Conservation (phyloP, 805 yeast genomes). For the Saccharomycopsis sp. region DNA sequence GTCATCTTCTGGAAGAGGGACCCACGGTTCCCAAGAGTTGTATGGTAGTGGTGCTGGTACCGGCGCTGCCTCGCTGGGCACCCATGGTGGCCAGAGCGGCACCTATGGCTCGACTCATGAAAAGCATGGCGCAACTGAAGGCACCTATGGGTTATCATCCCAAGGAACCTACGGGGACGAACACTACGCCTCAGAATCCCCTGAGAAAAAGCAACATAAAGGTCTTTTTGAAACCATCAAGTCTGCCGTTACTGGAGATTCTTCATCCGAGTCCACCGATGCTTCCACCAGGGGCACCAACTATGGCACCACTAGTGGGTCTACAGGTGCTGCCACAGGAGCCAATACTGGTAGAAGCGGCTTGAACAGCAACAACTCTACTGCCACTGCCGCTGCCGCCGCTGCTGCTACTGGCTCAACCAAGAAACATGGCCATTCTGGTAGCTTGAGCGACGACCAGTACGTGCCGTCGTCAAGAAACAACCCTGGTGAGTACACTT, state of each 20-base stretch:
- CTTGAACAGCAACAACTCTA: conserved; percentile 7
- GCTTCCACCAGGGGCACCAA: background rate
- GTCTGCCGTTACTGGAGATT: too few species aligned
- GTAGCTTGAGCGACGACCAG: conserved; percentile 3
- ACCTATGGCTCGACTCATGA: too few species aligned
- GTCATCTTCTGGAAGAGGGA: background rate
- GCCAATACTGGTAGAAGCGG: conserved; percentile 13
- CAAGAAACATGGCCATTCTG: background rate
- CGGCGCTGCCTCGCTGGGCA: too few species aligned
- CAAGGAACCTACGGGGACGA: too few species aligned
- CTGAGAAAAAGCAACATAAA: too few species aligned
- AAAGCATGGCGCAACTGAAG: too few species aligned
- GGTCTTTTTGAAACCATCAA: too few species aligned
- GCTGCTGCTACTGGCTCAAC: conserved; percentile 10
- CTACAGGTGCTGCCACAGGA: conserved; percentile 1
- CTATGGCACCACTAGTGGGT: background rate
- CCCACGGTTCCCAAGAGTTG: background rate
- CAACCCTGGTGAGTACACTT: background rate
- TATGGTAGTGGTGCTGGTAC: conserved; percentile 10
- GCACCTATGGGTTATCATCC: too few species aligned
- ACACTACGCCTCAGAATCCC: too few species aligned
- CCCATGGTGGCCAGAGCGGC: too few species aligned
- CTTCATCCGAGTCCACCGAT: too few species aligned
- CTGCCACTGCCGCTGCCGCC: conserved; percentile 18
- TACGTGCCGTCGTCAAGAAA: background rate